These are phyloP conservation scores for Pseudozyma flocculosa DNA, from an alignment of 1,284 basidiomycete species.

Conservation along the genomic window DNA sequence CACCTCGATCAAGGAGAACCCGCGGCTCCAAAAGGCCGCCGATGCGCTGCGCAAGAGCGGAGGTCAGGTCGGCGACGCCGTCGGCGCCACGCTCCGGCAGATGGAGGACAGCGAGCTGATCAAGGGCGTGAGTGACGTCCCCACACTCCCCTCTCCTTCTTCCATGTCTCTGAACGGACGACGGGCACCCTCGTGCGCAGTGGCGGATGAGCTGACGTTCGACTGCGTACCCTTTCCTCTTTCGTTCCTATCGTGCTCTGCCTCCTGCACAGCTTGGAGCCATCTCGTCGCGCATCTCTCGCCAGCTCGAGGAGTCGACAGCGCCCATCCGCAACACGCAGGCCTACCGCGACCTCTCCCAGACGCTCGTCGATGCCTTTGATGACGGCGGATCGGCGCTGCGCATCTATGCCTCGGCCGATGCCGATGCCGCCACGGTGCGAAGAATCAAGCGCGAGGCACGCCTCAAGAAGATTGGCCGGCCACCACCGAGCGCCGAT, in stretches of 20 bases:
- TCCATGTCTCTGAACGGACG: no score
- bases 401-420: slow-evolving; percentile 60
- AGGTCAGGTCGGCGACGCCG: slow-evolving; percentile 89
- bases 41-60: slow-evolving; percentile 86
- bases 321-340: slow-evolving; percentile 80
- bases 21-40: slow-evolving; percentile 81
- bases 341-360: slow-evolving; percentile 87
- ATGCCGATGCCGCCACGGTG: slow-evolving; percentile 73
- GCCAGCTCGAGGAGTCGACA: slow-evolving; percentile 49
- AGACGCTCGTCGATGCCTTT: slow-evolving; percentile 85
- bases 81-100: slow-evolving; percentile 79
- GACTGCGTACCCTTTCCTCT: slow-evolving; percentile 12
- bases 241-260: slow-evolving; percentile 3
- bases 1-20: slow-evolving; percentile 95
- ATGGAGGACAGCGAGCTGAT: slow-evolving; percentile 94
- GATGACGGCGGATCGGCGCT: slow-evolving; percentile 84
- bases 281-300: slow-evolving; percentile 39
- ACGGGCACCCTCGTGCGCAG: no score
- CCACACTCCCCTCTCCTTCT: no score
- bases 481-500: slow-evolving; percentile 44
- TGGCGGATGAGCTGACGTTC: no score
- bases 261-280: slow-evolving; percentile 32
- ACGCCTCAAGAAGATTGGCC: slow-evolving; percentile 53
- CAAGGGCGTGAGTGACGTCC: slow-evolving; percentile 66
- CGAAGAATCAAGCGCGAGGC: slow-evolving; percentile 48